A percentile compares a stretch with the other conserved stretches of the same genome.
phyloP scores from a whole-genome alignment of 164 flowering plant genomes.

The Vitis vinifera region ASM3070453v1 NC_081810.1:788001-788500 shows the following conservation, averaged over 20 bases:
- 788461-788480: too few species aligned
- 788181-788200: conserved; percentile 90
- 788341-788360: too few species aligned
- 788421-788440: too few species aligned
- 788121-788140: not conserved
- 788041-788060: conserved; percentile 92
- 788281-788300: not conserved
- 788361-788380: too few species aligned
- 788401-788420: too few species aligned
- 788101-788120: not conserved
- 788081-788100: conserved; percentile 68
- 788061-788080: conserved; percentile 93
- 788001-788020: not conserved
- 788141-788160: conserved; percentile 1
- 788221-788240: conserved; percentile 74
- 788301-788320: too few species aligned
- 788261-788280: not conserved
- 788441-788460: too few species aligned
- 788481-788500: too few species aligned
- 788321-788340: too few species aligned
- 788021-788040: conserved; percentile 34
- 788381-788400: too few species aligned
- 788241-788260: conserved; percentile 81
- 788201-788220: conserved; percentile 96
- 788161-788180: conserved; percentile 36